A percentile compares a stretch with the other conserved stretches of the same genome.
phyloP scores from a whole-genome alignment of 768 basidiomycete genomes.

The Naganishia onofrii region DNA sequence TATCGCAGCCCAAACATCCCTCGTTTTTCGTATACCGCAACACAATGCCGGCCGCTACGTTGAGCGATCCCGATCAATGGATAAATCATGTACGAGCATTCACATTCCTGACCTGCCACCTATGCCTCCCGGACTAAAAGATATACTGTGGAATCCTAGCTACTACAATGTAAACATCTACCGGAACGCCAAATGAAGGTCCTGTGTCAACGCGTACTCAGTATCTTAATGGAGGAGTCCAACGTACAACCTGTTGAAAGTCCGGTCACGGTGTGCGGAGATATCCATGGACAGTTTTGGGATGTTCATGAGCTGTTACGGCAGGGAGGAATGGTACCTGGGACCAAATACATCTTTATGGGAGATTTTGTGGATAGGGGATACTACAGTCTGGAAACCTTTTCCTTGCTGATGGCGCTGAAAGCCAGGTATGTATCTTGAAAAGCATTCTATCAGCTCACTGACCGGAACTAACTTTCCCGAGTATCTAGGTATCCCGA shows the following conservation, averaged over 20 bases:
- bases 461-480: neutral
- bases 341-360: slow-evolving; percentile 99
- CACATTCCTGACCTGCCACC: neutral
- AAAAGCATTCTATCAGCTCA: neutral
- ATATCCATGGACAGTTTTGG: slow-evolving; percentile 99
- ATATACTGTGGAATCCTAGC: slow-evolving; percentile 34
- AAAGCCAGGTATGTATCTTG: slow-evolving; percentile 58
- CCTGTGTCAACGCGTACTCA: slow-evolving; percentile 51
- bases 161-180: slow-evolving; percentile 53
- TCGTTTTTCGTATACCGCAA: slow-evolving; percentile 4
- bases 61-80: slow-evolving; percentile 51
- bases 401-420: slow-evolving; percentile 91
- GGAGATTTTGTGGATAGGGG: slow-evolving; percentile 99
- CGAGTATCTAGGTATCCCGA: slow-evolving; percentile 84
- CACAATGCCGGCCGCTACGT: slow-evolving; percentile 28
- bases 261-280: slow-evolving; percentile 98
- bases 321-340: slow-evolving; percentile 96
- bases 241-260: slow-evolving; percentile 98
- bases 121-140: neutral
- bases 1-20: neutral
- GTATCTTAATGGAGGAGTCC: slow-evolving; percentile 70
- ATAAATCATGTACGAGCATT: slow-evolving; percentile 44
- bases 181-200: slow-evolving; percentile 53
- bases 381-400: slow-evolving; percentile 98
- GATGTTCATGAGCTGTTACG: slow-evolving; percentile 90